These are phyloP conservation scores for Kurtzmaniella natalensis DNA, from an alignment of 1,139 yeast species.

Conservation along the genomic window DNA sequence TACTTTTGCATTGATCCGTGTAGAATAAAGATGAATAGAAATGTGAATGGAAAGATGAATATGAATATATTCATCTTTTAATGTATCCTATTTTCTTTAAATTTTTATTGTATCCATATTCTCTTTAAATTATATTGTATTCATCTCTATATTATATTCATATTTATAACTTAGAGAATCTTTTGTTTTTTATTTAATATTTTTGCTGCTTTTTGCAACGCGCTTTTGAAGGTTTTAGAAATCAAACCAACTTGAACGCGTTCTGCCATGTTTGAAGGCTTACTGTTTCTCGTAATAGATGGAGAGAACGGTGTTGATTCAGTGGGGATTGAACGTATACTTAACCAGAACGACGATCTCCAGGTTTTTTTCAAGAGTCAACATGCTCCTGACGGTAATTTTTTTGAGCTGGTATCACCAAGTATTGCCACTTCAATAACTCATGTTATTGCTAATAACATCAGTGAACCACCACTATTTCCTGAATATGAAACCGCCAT, in stretches of 20 bases:
- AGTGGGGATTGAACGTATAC: neutral
- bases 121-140: neutral
- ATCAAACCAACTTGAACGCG: no score
- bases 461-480: constrained; percentile 52
- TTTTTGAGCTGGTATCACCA: constrained; percentile 4
- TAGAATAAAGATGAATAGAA: constrained; percentile 2
- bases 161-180: no score
- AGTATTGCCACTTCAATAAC: constrained; percentile 21
- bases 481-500: constrained; percentile 50
- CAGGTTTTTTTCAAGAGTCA: constrained; percentile 12
- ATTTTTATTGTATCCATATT: neutral
- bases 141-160: no score
- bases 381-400: no score
- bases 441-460: no score
- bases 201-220: neutral
- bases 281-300: constrained; percentile 1
- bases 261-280: constrained; percentile 2
- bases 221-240: no score
- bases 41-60: constrained; percentile 1
- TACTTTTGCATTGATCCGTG: no score
- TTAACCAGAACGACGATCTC: neutral
- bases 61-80: no score
- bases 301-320: neutral
- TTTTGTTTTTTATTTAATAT: no score
- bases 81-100: neutral